Conservation (phyloP, 805 yeast species). For the Ogataea wickerhamii region DNA sequence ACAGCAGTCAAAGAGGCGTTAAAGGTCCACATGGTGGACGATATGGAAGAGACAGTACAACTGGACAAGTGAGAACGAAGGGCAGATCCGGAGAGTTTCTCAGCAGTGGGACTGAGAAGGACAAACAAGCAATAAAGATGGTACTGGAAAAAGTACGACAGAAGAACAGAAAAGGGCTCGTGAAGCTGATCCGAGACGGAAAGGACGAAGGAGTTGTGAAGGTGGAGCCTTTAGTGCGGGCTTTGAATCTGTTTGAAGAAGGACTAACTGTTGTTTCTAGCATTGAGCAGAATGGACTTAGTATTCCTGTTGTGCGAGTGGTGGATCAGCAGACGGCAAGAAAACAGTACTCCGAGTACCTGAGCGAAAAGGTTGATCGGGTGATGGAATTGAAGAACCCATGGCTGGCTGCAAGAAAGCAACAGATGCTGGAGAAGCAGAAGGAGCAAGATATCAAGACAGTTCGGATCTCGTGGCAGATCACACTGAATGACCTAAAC, state of each 20-base stretch:
- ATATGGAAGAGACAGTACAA: conserved; percentile 1
- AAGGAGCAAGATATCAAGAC: conserved; percentile 36
- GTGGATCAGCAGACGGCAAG: conserved; percentile 24
- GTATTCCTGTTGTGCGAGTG: conserved; percentile 23
- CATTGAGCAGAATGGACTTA: conserved; percentile 6
- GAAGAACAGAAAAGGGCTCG: conserved; percentile 16
- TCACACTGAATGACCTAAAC: conserved; percentile 47
- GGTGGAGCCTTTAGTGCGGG: conserved; percentile 11
- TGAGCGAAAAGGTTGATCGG: conserved; percentile 20
- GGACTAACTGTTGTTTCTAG: conserved; percentile 25
- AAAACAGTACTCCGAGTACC: conserved; percentile 27
- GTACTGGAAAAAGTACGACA: conserved; percentile 16
- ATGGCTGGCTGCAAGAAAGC: conserved; percentile 9
- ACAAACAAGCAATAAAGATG: conserved; percentile 25
- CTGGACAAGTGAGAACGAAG: background rate
- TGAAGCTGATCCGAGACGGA: conserved; percentile 19
- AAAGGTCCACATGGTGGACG: background rate
- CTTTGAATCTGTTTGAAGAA: conserved; percentile 23
- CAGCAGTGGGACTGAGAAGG: conserved; percentile 26
- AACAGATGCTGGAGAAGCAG: conserved; percentile 8
- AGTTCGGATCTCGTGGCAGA: conserved; percentile 54
- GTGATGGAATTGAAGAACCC: conserved; percentile 16
- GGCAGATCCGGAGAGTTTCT: conserved; percentile 4
- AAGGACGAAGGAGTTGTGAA: conserved; percentile 13
- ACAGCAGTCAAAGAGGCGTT: too few species aligned